These are phyloP conservation scores for Castanospermum australe DNA, from an alignment of 306 rosid genomes.

Conservation along the genomic window DNA sequence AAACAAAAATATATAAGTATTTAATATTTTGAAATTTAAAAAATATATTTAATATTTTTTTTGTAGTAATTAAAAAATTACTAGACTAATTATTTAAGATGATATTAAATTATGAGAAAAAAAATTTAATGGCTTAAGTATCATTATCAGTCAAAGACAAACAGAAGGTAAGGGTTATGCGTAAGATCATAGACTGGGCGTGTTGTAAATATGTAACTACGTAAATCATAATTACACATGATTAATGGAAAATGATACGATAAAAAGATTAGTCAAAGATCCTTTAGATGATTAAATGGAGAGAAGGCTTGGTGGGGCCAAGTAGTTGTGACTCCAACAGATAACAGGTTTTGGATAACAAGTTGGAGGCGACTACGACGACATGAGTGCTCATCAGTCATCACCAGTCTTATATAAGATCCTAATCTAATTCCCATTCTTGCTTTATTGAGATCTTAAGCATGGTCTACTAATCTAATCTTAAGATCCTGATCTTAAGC, in stretches of 20 bases:
- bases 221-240: not conserved
- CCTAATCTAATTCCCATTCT: not conserved
- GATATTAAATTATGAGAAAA: too few species aligned
- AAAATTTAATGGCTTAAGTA: too few species aligned
- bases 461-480: too few species aligned
- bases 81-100: too few species aligned
- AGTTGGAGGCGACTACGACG: not conserved
- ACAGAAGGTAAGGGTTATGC: not conserved
- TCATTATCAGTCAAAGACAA: not conserved
- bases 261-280: constrained; percentile 48
- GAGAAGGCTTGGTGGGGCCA: constrained; percentile 22
- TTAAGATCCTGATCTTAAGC: not conserved
- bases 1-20: too few species aligned
- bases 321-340: not conserved
- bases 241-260: not conserved
- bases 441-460: not conserved
- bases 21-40: too few species aligned
- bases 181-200: not conserved
- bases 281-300: constrained; percentile 16
- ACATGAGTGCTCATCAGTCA: not conserved
- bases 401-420: not conserved
- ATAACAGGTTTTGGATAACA: not conserved
- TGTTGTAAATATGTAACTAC: not conserved
- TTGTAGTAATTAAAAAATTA: too few species aligned
- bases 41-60: too few species aligned